Percentiles rank a stretch among this genome's conserved stretches.
phyloP scores from a whole-genome alignment of 768 basidiomycete species.

The Mycena latifolia region DNA sequence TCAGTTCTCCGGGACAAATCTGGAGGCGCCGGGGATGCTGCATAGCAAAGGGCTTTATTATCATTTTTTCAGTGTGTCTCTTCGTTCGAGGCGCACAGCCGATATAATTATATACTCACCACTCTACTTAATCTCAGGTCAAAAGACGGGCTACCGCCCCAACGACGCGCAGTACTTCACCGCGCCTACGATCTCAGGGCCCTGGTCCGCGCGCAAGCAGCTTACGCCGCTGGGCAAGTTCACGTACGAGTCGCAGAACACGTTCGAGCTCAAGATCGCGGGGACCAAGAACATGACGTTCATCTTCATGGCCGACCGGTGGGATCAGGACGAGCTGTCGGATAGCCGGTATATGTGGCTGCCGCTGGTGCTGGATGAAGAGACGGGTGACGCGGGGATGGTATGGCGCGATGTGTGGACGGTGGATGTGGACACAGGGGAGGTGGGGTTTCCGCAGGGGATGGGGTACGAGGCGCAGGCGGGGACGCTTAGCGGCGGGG shows the following conservation, averaged over 20 bases:
- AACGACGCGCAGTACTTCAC: constrained; percentile 31
- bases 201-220: constrained; percentile 28
- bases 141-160: constrained; percentile 30
- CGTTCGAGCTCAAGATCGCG: constrained; percentile 26
- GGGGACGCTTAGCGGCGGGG: constrained; percentile 21
- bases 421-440: constrained; percentile 24
- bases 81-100: constrained; percentile 4
- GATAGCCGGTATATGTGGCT: constrained; percentile 29
- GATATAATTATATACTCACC: constrained; percentile 18
- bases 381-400: constrained; percentile 10
- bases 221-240: constrained; percentile 23
- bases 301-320: constrained; percentile 26
- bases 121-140: constrained; percentile 15
- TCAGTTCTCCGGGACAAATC: constrained; percentile 28
- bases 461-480: constrained; percentile 18
- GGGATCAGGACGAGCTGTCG: constrained; percentile 24
- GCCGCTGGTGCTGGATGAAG: constrained; percentile 27
- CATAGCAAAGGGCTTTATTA: constrained; percentile 24
- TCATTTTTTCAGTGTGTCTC: constrained; percentile 27
- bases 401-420: constrained; percentile 30
- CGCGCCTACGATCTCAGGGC: constrained; percentile 19
- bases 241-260: constrained; percentile 28
- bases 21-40: constrained; percentile 29
- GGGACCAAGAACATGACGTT: constrained; percentile 26
- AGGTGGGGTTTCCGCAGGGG: constrained; percentile 24